phyloP scores from a whole-genome alignment of 176 grass and related monocot genomes.

The Eleusine indica region DNA sequence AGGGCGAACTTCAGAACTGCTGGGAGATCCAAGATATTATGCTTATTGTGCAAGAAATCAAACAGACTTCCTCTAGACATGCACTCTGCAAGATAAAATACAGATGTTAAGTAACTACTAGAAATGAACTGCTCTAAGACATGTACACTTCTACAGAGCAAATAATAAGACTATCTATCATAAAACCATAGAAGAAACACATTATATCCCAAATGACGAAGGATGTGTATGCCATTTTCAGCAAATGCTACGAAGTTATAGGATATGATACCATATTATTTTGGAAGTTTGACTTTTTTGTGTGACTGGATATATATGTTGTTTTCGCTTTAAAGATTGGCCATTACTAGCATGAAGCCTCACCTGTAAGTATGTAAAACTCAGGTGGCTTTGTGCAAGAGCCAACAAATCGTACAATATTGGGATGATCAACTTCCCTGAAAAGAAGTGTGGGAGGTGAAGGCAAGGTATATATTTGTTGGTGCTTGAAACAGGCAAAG shows the following conservation, averaged over 20 bases:
- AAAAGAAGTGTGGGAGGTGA: slow-evolving; percentile 37
- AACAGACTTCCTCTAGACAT: slow-evolving; percentile 77
- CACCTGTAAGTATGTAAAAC: slow-evolving; percentile 76
- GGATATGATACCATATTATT: no score
- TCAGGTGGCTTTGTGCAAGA: slow-evolving; percentile 72
- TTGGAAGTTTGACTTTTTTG: no score
- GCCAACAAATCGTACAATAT: slow-evolving; percentile 73
- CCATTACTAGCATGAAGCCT: slow-evolving; percentile 19
- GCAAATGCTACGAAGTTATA: no score
- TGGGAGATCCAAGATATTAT: slow-evolving; percentile 54
- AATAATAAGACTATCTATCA: no score
- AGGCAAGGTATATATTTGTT: slow-evolving; percentile 22
- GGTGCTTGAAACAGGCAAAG: slow-evolving; percentile 8
- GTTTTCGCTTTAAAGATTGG: neutral
- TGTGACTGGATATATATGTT: neutral
- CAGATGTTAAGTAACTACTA: slow-evolving; percentile 10
- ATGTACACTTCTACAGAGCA: no score
- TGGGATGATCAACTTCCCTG: slow-evolving; percentile 79
- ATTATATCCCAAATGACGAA: no score
- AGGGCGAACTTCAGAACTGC: slow-evolving; percentile 67
- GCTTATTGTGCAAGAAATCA: slow-evolving; percentile 65
- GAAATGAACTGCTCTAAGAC: neutral
- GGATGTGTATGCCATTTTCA: no score
- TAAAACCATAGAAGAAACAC: no score
- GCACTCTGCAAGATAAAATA: slow-evolving; percentile 59